Base-by-base conservation (phyloP, 768 basidiomycete genomes). In the Lactifluus piperatus region DNA sequence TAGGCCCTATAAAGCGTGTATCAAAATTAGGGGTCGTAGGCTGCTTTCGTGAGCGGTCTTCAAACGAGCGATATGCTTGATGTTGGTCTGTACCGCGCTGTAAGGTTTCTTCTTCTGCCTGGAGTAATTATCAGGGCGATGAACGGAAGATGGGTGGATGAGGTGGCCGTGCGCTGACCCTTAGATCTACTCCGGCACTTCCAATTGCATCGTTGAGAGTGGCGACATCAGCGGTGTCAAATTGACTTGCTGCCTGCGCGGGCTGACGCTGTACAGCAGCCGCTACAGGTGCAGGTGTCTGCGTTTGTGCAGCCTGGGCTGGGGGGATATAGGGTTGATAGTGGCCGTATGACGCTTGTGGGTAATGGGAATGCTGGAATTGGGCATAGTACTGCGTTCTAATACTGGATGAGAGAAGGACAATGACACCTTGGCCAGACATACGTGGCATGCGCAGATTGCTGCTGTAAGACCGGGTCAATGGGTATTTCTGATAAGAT, bases 101-200 rank as follows among this genome's bases (percentile, higher is more conserved):
- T 5, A 92, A 72, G 4, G 81, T 78, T 69, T 92, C 91, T 73
- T 93, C 91, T 70, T 93, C 91, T 0, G 91, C 91, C 89, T 93
- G 54, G 52, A 18, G 20, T 54, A 48, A 47, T 29, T 24, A 60
- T 54, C 43, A 59, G 10, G 22, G 36, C 32, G 2, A 30, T 51
- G 14, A 37, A 52, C 27, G 20, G 22, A 5, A 9, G 26, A 14
- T 36, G 7, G 20, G 37, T 24, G 29, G 10, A 14, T n/a, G 37
- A 43, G 13, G 41, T 46, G 39, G 29, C 32, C 55, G 29, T 16
- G 32, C 18, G 71, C 78, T 62, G 63, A 88, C 89, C 68, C 86
- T 73, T n/a, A 93, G 73, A 72, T 93, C 91, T 7, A 93, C 89
- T 11, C 91, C 90, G 7, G 89, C 90, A 67, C 88, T 90, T 5